These are phyloP conservation scores for Diaporthe citrichinensis DNA, from an alignment of 2,329 filamentous ascomycete species.

Conservation along the genomic window DNA sequence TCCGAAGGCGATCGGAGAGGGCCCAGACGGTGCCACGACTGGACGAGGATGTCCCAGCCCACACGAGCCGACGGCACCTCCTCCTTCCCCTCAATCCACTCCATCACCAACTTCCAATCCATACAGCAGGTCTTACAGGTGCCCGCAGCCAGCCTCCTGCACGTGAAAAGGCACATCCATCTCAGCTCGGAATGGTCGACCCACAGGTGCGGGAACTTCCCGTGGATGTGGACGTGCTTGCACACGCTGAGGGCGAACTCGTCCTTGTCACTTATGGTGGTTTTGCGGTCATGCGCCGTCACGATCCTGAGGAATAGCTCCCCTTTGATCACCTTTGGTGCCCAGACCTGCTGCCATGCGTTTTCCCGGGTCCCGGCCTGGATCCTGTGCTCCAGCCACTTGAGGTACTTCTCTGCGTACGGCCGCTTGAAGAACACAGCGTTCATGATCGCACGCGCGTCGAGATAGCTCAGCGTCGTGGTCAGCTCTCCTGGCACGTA, in stretches of 20 bases:
- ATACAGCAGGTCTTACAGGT: neutral
- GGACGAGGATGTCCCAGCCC: neutral
- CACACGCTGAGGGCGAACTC: neutral
- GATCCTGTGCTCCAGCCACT: too few relatives aligned
- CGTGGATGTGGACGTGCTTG: neutral
- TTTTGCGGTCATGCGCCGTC: neutral
- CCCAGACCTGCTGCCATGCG: neutral
- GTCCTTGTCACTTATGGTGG: neutral
- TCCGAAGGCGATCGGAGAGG: neutral
- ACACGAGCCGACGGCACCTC: too few relatives aligned
- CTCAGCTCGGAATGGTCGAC: fast-evolving
- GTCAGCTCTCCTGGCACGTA: neutral
- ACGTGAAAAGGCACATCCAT: fast-evolving
- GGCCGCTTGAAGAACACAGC: neutral
- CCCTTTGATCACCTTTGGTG: neutral
- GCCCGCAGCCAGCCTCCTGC: neutral
- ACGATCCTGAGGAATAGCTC: neutral
- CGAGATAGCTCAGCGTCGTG: neutral
- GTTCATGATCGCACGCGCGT: neutral
- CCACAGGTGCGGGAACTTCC: neutral
- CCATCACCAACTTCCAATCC: neutral
- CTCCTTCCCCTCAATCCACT: neutral
- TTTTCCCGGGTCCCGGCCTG: fast-evolving
- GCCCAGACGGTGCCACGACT: neutral
- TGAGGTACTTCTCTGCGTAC: fast-evolving